Evolutionary conservation across 179 eudicot species (phyloP), one percentile per base, ranked within the genome.

Genomic region (Vitellaria paradoxa): DNA sequence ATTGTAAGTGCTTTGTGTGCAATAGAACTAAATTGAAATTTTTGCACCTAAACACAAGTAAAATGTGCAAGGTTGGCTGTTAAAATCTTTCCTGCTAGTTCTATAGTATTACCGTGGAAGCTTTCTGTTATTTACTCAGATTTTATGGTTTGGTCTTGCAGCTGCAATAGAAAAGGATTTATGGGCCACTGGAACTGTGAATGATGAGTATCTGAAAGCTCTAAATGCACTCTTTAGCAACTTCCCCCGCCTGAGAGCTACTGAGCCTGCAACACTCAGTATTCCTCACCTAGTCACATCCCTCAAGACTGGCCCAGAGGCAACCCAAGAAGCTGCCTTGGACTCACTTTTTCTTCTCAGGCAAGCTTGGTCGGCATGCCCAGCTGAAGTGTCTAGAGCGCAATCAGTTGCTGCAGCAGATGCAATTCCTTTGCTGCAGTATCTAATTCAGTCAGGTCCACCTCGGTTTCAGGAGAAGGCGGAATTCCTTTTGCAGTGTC

Each of bases 361-460:
- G 86, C 99, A 96, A 87, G 98, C 99, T 74, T 96, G 99, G 99
- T 86, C 99, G 15, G 98, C 99, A 52, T 94, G 98, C 83, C 99
- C 99, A 70, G 93, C 97, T 75, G 99, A 96, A 86, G 93, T 91
- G 56, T 91, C 97, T 75, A 89, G 93, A 76, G 97, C 99, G 52
- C 99, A 96, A 65, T 94, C 99, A 53, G 82, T 91, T 77, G 99
- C 98, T 80, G 98, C 99, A 74, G 97, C 98, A 15, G 99, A 96
- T 83, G 97, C 97, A 49, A 94, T 96, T 79, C 97, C 97, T 47
- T 83, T 96, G 87, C 86, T 96, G 69, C 98, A 94, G 79, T 92
- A 87, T 80, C 80, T 96, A 81, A 94, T 96, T 77, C 96, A 94
- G 81, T 94, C 99, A 5, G 98, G 97, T 9, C 99, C 98, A 24